Evolutionary conservation across 768 basidiomycete genomes (phyloP), one percentile per base, ranked within the genome.

Genomic region (Pleurotus pulmonarius): DNA sequence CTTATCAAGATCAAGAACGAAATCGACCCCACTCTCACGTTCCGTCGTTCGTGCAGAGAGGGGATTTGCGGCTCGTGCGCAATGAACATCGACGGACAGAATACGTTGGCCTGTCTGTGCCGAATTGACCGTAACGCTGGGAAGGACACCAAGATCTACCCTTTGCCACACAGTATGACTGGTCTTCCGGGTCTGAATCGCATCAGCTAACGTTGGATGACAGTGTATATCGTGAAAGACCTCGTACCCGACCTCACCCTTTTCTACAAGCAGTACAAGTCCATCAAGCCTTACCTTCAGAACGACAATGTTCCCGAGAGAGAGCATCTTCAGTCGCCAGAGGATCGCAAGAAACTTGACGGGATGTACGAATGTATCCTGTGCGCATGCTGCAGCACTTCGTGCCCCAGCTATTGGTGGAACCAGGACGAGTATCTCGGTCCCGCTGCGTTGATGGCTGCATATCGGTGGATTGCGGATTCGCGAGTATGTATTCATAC

Each of bases 181-280:
- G 43, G 12, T 44, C 5, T 51, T 44, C 41, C 15, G 6, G 4
- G 18, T 16, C 41, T 9, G 16, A 20, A 20, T 45, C 2, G 16
- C 22, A 24, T 4, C n/a, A 5, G 24, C 13, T 16, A n/a, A 5
- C 52, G 39, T 37, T 16, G 26, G 34, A 38, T 3, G 18, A 4
- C 69, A 96, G 95, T 97, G 95, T 97, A 96, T 75, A 83, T 98
- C 67, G 94, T 98, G 73, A 98, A 98, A 79, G 97, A 99, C 75
- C 87, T 99, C 66, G 95, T 99, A 2, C 92, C 91, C 16, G 89
- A 92, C 76, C 77, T 91, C 63, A 91, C 90, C 8, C 85, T 85
- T 61, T 95, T 95, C 83, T 95, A 94, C 86, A 98, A 98, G 73
- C 97, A 99, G 70, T 98, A 99, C 90, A 98, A 98, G 76, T 95